Base-by-base conservation (phyloP, 2,329 filamentous ascomycete genomes). In the Talaromyces islandicus region DNA sequence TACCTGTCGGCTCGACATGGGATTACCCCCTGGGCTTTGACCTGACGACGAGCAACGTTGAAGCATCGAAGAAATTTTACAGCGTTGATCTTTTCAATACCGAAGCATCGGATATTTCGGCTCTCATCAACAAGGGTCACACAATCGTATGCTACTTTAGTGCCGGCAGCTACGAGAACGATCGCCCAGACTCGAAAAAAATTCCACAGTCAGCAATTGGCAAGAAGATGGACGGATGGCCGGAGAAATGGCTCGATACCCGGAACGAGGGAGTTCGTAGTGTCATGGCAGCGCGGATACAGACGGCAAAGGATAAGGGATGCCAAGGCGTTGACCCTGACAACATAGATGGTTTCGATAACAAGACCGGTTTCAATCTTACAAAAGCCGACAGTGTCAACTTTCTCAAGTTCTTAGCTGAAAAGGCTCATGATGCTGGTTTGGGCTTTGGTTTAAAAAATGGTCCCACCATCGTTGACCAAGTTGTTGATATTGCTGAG, bases 261-360 rank as follows among this genome's bases (percentile, higher is more conserved):
- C n/a, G 35, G 2, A 24, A 35, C 35, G 21, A 35, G 30, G 35
- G 24, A 3, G 53, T 55, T 24, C 53, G 53, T 19, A 38, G 19
- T 27, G 35, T 55, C n/a, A 55, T 55, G 53, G 35, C 53, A 14
- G 53, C 53, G 14, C 24, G 53, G n/a, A 24, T 55, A n/a, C 30
- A 55, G 19, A 21, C 14, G 7, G 53, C 53, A 14, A 43, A 35
- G 53, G 35, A 43, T 14, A 55, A 55, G 11, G 53, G 53, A 35
- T 55, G 53, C n/a, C 29, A 55, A 24, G 53, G 53, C 11, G 30
- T 55, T n/a, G 53, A 55, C 21, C 53, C 53, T 12, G 53, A 55
- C 30, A 55, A 55, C 29, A 25, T 55, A 7, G 53, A 55, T 12
- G 53, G 53, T 11, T 55, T 35, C n/a, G 29, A 43, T 21, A 55